Evolutionary conservation across 2,329 filamentous ascomycete genomes (phyloP), one percentile per base, ranked within the genome.

Genomic region (Lasiodiplodia citricola): DNA sequence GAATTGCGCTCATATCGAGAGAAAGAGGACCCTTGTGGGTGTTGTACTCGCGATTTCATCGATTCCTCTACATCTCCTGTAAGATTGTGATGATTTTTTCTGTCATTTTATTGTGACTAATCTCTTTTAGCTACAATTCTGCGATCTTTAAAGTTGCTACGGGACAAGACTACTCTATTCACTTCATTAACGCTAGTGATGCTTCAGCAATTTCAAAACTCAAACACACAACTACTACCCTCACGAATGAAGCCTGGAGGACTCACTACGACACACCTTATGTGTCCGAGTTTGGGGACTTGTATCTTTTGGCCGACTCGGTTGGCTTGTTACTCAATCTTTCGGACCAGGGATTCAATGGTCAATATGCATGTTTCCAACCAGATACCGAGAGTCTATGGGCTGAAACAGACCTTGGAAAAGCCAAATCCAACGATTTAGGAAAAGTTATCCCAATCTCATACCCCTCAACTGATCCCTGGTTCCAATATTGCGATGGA

Each of bases 341-440:
- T 3, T 16, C 16, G 3, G 1, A 1, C 0, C 1, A 18, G 4
- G 16, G 1, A 16, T 44, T 16, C 16, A 16, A 16, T 6, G 13
- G 5, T 6, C 16, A 44, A 44, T 5, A 18, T 0, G 38, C 14
- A 18, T 44, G 38, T 6, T 13, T 44, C 1, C 4, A 23, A 23
- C 23, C 23, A 23, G 23, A 23, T 23, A 23, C 23, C 23, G 23
- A 23, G 23, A 23, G 23, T 23, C 23, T 23, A 23, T 23, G 38
- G 38, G 16, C 38, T 13, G 5, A 7, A 18, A 6, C 14, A 6
- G 16, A 44, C 14, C 38, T 44, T 14, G 38, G 38, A 5, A 44
- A 44, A 6, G 4, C 2, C 4, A 18, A 2, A 44, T 18, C 2
- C 38, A 13, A 4, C 13, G 2, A 18, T 1, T 16, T 6, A 2